These are phyloP conservation scores for Stylonectria norvegica DNA, from an alignment of 2,329 filamentous ascomycete genomes.

Conservation along the genomic window DNA sequence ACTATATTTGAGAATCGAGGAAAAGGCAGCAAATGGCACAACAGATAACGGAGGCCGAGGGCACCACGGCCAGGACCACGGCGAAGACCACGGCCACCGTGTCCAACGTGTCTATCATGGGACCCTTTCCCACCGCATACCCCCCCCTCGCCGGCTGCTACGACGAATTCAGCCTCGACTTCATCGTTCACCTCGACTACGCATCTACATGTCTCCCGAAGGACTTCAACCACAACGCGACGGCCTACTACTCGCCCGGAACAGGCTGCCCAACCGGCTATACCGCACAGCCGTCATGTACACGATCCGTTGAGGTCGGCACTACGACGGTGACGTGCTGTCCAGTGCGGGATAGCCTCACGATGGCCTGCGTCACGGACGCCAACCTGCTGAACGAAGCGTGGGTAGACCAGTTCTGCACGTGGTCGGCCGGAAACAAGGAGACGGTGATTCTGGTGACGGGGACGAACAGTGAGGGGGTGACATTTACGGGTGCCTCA, in stretches of 20 bases:
- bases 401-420: slow-evolving; percentile 31
- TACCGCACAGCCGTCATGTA: slow-evolving; percentile 25
- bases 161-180: slow-evolving; percentile 11
- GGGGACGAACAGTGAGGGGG: slow-evolving; percentile 16
- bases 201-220: slow-evolving; percentile 28
- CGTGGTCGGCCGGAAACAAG: slow-evolving; percentile 30
- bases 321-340: slow-evolving; percentile 37
- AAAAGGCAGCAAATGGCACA: too few relatives aligned
- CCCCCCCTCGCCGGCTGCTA: slow-evolving; percentile 10
- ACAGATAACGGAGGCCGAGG: too few relatives aligned
- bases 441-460: slow-evolving; percentile 26
- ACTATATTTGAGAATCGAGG: too few relatives aligned
- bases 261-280: slow-evolving; percentile 32
- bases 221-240: slow-evolving; percentile 24
- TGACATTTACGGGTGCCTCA: slow-evolving; percentile 18
- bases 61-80: too few relatives aligned
- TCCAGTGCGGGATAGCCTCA: slow-evolving; percentile 25
- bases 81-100: slow-evolving; percentile 1
- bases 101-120: slow-evolving; percentile 9
- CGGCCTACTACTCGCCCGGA: slow-evolving; percentile 32
- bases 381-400: slow-evolving; percentile 17
- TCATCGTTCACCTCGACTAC: slow-evolving; percentile 24
- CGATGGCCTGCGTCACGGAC: slow-evolving; percentile 28
- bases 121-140: slow-evolving; percentile 17
- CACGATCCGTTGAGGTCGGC: slow-evolving; percentile 21